Evolutionary conservation across 495 filamentous ascomycete genomes (phyloP).

Genomic region (Eremomyces bilateralis): DNA sequence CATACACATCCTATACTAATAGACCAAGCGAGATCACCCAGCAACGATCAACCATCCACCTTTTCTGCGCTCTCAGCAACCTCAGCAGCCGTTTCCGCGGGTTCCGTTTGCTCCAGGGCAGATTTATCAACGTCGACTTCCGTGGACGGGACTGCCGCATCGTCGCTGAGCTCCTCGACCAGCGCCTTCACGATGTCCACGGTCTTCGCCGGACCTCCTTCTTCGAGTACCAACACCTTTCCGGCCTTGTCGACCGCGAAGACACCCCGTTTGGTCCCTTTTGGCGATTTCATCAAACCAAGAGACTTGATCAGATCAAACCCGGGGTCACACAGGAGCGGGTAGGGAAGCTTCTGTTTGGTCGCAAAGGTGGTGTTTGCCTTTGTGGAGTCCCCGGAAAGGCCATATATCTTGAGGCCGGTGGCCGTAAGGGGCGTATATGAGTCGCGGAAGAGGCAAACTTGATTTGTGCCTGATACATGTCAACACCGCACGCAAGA

Average conservation of each 20-base stretch:
- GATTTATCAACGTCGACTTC: no score
- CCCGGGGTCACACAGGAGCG: conserved; percentile 63
- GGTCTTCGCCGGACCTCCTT: conserved; percentile 37
- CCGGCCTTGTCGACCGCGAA: conserved; percentile 65
- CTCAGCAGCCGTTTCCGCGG: no score
- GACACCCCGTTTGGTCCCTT: conserved; percentile 58
- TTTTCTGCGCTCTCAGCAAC: no score
- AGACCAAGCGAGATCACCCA: no score
- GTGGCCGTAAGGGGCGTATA: conserved; percentile 54
- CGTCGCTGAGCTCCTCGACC: conserved; percentile 17
- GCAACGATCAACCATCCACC: no score
- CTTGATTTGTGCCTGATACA: conserved; percentile 64
- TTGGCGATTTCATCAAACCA: conserved; percentile 18
- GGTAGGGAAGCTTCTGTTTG: conserved; percentile 73
- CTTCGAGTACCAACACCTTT: conserved; percentile 38
- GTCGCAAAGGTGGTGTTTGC: conserved; percentile 77
- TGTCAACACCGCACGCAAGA: not conserved
- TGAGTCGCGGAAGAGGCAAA: conserved; percentile 73
- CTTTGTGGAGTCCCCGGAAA: conserved; percentile 69
- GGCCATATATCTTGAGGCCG: conserved; percentile 69
- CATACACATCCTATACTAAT: no score
- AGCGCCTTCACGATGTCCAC: conserved; percentile 33
- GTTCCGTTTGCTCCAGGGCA: no score
- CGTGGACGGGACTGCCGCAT: no score
- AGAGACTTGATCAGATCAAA: conserved; percentile 33